Evolutionary conservation across 2,329 filamentous ascomycete species (phyloP), one percentile per base, ranked within the genome.

Genomic region (Neocucurbitaria cava): DNA sequence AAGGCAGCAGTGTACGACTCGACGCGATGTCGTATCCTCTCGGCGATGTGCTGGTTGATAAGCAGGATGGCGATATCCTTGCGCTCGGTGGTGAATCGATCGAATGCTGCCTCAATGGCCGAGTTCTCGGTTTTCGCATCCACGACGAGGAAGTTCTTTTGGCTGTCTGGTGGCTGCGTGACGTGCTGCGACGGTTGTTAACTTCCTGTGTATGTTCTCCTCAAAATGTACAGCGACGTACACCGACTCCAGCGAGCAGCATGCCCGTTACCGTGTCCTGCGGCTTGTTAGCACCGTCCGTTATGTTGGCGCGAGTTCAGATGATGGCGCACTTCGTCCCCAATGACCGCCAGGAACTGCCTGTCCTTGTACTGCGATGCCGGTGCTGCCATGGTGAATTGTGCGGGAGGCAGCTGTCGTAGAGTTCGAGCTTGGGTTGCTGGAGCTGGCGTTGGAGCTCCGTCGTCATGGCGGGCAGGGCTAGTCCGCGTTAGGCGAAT

Each of bases 21-120:
- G 65, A 99, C 89, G 58, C 89, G 87, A 75, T 94, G 86, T 76
- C 95, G 87, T 85, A 99, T 99, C 75, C 87, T 87, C 75, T 99
- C 95, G 46, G 95, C 95, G 71, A 99, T 85, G 94, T 99, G 95
- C 79, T 99, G 95, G 77, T 99, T 99, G 78, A 99, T 98, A 64
- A 99, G 81, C 57, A 99, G 78, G 69, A 99, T 96, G 24, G 92
- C 95, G 75, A 99, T 97, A 74, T 99, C 95, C 78, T 98, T 98
- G 74, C 95, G 85, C 77, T 95, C 86, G 52, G 87, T 86, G 8
- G 92, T 96, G 77, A 97, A 98, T 64, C 84, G 85, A 62, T 96
- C 89, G 75, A 99, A 99, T 9, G 93, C 89, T 31, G 88, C 85
- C 78, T 98, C 95, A 72, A 99, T 97, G 52, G 90, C 83, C 3